Evolutionary conservation across 2,329 filamentous ascomycete genomes (phyloP).

Genomic region (Colletotrichum gloeosporioides): DNA sequence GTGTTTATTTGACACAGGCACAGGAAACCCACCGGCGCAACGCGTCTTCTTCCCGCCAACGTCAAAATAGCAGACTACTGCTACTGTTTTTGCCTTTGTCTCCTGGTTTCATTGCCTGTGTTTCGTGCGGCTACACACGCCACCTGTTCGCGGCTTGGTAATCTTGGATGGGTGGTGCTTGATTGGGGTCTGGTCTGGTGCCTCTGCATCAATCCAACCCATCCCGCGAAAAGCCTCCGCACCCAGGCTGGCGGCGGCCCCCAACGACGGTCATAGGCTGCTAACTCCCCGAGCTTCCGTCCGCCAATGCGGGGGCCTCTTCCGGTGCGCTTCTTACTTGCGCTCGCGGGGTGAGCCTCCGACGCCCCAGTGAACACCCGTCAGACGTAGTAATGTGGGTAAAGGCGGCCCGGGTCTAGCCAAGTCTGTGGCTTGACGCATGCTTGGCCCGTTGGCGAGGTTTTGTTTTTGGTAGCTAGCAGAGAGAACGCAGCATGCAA

Average conservation of each 20-base stretch:
- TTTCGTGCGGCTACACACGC: constrained; percentile 4
- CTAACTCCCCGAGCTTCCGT: background rate
- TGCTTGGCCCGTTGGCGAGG: background rate
- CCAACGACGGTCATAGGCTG: background rate
- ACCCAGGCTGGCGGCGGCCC: background rate
- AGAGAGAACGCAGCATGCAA: background rate
- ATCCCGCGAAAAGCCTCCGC: constrained; percentile 18
- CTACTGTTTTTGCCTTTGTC: background rate
- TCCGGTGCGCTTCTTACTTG: background rate
- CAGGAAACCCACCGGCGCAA: background rate
- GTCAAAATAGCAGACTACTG: background rate
- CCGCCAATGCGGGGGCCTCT: constrained; percentile 3
- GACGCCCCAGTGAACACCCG: background rate
- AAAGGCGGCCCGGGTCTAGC: background rate
- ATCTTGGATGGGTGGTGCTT: background rate
- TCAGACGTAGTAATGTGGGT: background rate
- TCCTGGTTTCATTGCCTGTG: constrained; percentile 1
- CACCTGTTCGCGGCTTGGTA: background rate
- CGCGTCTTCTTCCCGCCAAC: background rate
- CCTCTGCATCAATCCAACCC: background rate
- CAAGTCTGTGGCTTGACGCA: background rate
- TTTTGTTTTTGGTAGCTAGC: background rate
- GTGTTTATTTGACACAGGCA: background rate
- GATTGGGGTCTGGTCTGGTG: background rate
- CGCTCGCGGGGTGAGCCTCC: background rate